Base-by-base conservation (phyloP, 352 stramenopile species). In the Phytophthora crassamura region DNA sequence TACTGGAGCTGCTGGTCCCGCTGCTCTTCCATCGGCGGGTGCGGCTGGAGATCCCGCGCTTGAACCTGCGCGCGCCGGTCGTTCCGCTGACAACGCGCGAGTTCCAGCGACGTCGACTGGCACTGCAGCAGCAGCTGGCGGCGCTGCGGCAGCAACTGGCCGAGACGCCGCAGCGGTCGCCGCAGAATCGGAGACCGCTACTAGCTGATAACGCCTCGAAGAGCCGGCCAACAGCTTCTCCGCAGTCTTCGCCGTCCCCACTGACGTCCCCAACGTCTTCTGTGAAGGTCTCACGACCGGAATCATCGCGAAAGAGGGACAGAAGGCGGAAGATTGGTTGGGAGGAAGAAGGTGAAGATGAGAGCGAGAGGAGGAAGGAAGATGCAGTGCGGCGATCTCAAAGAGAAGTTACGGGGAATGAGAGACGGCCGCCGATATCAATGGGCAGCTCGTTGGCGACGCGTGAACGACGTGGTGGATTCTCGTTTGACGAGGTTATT, bases 1-100 rank as follows among this genome's bases (percentile, higher is more conserved):
- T 82, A 7, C 42, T 87, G 8, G 78, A 91, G 63, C 50, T 89
- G 7, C 28, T 80, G 20, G 53, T 89, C 28, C 82, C 82, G 36
- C 61, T 80, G 41, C 30, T 91, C 10, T 85, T 88, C 45, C 68
- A 79, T 3, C 78, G 74, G n/a, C 80, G 77, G n/a, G 61, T 89
- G 56, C 76, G 72, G 9, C 54, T 91, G 9, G 55, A 80, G 51
- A 56, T 84, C 18, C 82, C 79, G 2, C 67, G 48, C 14, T 41
- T 78, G 34, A 54, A 47, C 25, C 42, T 74, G 30, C 64, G 40
- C 14, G 53, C 51, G 5, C 69, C 52, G 16, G 65, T 39, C 36
- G 52, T 65, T 32, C 72, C 64, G 28, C 53, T 88, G 46, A 64
- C 61, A 30, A 61, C 72, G 7, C 72, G 67, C 20, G 74, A 69